Percentiles rank a stretch among this genome's conserved stretches.
These are phyloP conservation scores for Malassezia japonica DNA, from an alignment of 1,284 basidiomycete species.

Conservation along the genomic window DNA sequence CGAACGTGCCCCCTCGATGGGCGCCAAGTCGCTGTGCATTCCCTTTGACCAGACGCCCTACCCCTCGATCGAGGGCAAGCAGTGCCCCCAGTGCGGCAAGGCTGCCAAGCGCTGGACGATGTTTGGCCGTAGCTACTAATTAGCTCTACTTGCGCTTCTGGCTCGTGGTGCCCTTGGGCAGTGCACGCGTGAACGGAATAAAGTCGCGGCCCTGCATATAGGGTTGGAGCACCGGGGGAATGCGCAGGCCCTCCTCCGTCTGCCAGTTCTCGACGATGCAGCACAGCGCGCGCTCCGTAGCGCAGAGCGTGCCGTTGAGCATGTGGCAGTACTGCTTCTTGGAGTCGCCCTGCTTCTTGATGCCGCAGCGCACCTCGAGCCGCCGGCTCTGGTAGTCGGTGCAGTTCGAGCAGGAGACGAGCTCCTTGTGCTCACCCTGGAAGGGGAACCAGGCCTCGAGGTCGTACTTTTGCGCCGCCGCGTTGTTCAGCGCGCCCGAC, in stretches of 20 bases:
- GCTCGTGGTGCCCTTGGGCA: conserved; percentile 58
- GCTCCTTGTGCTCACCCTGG: conserved; percentile 89
- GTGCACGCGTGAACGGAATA: conserved; percentile 72
- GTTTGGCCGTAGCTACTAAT: conserved; percentile 45
- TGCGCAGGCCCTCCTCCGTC: conserved; percentile 79
- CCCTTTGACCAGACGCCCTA: conserved; percentile 76
- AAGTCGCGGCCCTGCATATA: conserved; percentile 96
- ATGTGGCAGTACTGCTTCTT: conserved; percentile 47
- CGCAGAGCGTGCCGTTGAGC: conserved; percentile 74
- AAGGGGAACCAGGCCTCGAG: conserved; percentile 99
- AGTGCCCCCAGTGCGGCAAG: conserved; percentile 42
- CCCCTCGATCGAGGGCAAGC: conserved; percentile 31
- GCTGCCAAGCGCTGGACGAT: conserved; percentile 47
- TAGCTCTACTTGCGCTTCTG: conserved; percentile 15
- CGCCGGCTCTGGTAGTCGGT: conserved; percentile 50
- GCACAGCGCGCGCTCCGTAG: conserved; percentile 89
- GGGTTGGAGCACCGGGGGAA: conserved; percentile 77
- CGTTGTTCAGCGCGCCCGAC: conserved; percentile 88
- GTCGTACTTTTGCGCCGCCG: conserved; percentile 93
- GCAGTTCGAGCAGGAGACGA: conserved; percentile 51
- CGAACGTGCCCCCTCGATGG: conserved; percentile 89
- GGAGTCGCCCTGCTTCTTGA: conserved; percentile 46
- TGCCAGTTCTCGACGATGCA: conserved; percentile 99
- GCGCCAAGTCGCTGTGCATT: conserved; percentile 93
- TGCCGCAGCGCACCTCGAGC: conserved; percentile 42